Evolutionary conservation across 2,329 filamentous ascomycete species (phyloP).

Genomic region (Aspergillus amoenus): DNA sequence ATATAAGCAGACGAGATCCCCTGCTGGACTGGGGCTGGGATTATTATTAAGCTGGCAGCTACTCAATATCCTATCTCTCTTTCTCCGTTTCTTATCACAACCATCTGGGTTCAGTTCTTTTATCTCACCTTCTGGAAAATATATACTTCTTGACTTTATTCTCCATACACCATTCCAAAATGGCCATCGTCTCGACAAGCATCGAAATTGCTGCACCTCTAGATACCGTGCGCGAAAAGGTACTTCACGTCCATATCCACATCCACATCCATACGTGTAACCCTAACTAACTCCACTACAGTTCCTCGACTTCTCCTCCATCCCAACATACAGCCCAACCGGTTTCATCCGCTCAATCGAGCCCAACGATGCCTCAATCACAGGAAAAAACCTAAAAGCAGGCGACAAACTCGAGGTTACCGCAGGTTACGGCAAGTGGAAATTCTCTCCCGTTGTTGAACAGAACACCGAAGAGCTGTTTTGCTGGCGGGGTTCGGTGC

Average conservation of each 20-base stretch:
- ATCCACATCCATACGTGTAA: not conserved
- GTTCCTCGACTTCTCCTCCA: constrained; percentile 12
- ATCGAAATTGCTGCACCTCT: constrained; percentile 12
- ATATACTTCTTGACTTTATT: not conserved
- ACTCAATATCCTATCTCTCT: not conserved
- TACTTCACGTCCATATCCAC: not conserved
- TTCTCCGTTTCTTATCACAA: not conserved
- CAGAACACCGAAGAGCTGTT: not conserved
- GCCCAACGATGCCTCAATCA: not conserved
- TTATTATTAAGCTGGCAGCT: too few relatives aligned
- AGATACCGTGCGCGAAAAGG: constrained; percentile 8
- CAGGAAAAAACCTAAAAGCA: not conserved
- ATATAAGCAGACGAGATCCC: not conserved
- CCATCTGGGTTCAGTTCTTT: not conserved
- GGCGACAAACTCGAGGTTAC: constrained; percentile 5
- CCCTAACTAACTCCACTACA: not conserved
- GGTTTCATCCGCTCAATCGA: constrained; percentile 10
- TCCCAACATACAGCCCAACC: constrained; percentile 4
- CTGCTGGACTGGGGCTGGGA: too few relatives aligned
- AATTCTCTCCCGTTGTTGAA: not conserved
- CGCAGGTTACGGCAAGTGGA: constrained; percentile 11
- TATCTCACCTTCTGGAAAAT: not conserved
- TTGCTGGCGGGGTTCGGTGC: constrained; percentile 4
- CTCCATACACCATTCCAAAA: not conserved
- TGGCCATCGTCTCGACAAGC: constrained; percentile 4